A percentile compares a stretch with the other conserved stretches of the same genome.
Evolutionary conservation across 108 stramenopile species (phyloP).

Genomic region (Nitzschia sp.): DNA sequence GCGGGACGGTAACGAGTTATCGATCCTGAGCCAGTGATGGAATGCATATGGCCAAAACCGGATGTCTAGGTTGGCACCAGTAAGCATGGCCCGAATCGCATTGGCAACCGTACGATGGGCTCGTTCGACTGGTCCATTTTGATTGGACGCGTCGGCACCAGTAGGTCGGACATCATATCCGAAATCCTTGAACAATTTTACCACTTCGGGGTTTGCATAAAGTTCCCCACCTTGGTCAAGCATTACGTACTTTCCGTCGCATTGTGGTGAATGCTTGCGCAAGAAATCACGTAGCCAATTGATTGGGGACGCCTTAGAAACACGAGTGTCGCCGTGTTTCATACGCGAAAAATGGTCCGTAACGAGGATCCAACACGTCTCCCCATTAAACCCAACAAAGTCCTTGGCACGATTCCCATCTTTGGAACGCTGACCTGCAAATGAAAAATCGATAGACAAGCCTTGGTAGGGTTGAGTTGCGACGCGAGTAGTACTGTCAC

Average conservation of each 20-base stretch:
- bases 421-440: conserved; percentile 10
- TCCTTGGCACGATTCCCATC: conserved; percentile 12
- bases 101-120: conserved; percentile 29
- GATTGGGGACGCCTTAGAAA: conserved; percentile 17
- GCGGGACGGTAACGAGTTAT: conserved; percentile 16
- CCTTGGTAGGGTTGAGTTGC: conserved; percentile 15
- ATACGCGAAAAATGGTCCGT: conserved; percentile 29
- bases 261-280: neutral
- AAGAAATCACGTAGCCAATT: conserved; percentile 8
- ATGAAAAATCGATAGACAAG: conserved; percentile 11
- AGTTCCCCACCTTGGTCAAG: conserved; percentile 32
- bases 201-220: conserved; percentile 17
- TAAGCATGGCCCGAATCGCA: conserved; percentile 19
- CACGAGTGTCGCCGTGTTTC: conserved; percentile 14
- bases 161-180: conserved; percentile 23
- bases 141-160: conserved; percentile 33
- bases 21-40: conserved; percentile 8
- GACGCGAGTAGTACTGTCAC: conserved; percentile 4
- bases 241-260: conserved; percentile 17
- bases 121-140: no score
- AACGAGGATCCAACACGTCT: no score
- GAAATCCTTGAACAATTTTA: neutral
- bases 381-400: conserved; percentile 15
- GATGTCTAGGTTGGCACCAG: conserved; percentile 33
- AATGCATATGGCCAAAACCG: conserved; percentile 1